Evolutionary conservation across 2,329 filamentous ascomycete species (phyloP).

Genomic region (Cadophora luteo-olivacea): DNA sequence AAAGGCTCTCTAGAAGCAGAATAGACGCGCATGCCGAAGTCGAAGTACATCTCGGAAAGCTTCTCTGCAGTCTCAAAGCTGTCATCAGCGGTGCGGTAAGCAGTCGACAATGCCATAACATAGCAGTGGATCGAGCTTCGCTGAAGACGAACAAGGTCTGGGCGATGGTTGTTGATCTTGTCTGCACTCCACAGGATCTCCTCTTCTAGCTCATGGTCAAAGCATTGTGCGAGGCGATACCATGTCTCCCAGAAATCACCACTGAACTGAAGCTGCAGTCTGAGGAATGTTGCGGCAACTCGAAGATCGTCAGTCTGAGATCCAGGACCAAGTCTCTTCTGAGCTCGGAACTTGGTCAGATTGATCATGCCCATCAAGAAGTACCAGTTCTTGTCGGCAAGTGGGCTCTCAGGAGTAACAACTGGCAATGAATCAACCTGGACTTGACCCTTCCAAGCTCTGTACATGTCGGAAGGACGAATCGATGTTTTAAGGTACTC

Average conservation of each 20-base stretch:
- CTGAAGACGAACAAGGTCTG: constrained; percentile 46
- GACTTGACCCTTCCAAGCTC: constrained; percentile 79
- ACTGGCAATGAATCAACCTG: constrained; percentile 75
- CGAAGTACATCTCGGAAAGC: constrained; percentile 69
- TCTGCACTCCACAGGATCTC: constrained; percentile 50
- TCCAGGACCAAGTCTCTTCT: constrained; percentile 46
- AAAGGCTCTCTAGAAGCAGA: constrained; percentile 72
- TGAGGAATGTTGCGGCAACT: constrained; percentile 47
- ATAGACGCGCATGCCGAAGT: constrained; percentile 74
- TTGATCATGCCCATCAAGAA: constrained; percentile 89
- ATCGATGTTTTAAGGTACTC: constrained; percentile 84
- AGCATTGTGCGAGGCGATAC: constrained; percentile 50
- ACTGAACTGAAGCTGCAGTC: constrained; percentile 46
- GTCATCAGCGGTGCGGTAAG: constrained; percentile 61
- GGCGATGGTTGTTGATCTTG: constrained; percentile 48
- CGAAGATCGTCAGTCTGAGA: constrained; percentile 48
- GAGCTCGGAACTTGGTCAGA: constrained; percentile 74
- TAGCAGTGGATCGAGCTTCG: constrained; percentile 52
- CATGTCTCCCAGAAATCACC: constrained; percentile 50
- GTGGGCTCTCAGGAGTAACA: constrained; percentile 69
- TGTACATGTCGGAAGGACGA: constrained; percentile 79
- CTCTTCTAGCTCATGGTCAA: constrained; percentile 49
- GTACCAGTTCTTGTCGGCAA: constrained; percentile 89
- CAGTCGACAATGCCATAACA: constrained; percentile 69
- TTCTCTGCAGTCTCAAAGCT: constrained; percentile 59